These are phyloP conservation scores for Entomophthora muscae DNA, from an alignment of 371 early-diverging fungal genomes.

Conservation along the genomic window DNA sequence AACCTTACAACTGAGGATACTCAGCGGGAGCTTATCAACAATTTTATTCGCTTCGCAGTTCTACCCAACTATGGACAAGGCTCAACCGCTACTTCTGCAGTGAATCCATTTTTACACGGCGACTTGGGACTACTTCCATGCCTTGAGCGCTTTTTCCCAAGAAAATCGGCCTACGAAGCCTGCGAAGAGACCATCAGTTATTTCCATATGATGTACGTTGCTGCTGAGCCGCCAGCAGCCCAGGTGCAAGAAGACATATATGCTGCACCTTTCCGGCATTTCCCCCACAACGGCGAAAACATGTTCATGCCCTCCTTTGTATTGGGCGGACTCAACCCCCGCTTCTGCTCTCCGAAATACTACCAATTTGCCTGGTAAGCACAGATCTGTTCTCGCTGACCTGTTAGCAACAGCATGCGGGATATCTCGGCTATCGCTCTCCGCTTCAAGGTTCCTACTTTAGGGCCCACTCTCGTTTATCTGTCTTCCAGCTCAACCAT, in stretches of 20 bases:
- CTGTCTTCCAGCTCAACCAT: not conserved
- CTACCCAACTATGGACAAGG: not conserved
- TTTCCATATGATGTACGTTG: not conserved
- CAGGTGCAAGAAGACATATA: not conserved
- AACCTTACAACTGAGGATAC: constrained; percentile 17
- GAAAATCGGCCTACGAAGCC: not conserved
- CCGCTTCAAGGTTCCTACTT: not conserved
- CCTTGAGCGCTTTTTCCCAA: not conserved
- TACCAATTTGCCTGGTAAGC: not conserved
- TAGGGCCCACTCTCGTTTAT: not conserved
- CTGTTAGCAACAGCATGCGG: not conserved
- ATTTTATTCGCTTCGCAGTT: not conserved
- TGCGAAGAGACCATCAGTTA: not conserved
- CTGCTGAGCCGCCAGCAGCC: not conserved
- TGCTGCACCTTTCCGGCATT: not conserved
- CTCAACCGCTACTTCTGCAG: not conserved
- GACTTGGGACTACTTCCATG: not conserved
- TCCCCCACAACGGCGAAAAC: not conserved
- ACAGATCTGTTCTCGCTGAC: not conserved
- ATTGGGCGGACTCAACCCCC: not conserved
- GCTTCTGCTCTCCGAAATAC: not conserved
- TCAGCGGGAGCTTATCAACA: constrained; percentile 1
- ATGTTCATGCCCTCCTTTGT: not conserved
- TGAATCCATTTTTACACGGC: not conserved
- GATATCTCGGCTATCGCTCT: not conserved